Base-by-base conservation (phyloP, 176 grass and related monocot species). In the Thinopyrum elongatum region DNA sequence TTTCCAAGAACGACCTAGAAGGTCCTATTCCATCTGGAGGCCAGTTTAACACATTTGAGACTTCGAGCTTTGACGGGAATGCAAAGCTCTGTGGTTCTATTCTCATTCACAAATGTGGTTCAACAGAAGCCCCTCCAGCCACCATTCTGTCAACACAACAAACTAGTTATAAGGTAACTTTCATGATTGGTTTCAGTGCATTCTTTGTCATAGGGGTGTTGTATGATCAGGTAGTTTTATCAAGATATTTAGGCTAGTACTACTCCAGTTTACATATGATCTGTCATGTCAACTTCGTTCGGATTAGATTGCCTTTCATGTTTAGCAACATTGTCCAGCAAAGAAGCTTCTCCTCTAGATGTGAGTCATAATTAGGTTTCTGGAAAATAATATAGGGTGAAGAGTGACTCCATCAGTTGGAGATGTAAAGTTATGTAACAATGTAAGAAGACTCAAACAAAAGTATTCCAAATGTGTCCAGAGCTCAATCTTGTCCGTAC, bases 11-110 rank as follows among this genome's bases (percentile, higher is more conserved):
- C 6, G 49, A 87, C 38, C 65, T 87, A 8, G n/a, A 87, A 66
- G 46, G 76, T 21, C 64, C 55, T 11, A 22, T 87, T 44, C 65
- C 85, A 71, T 28, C 4, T 21, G 34, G 47, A 74, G 64, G 46
- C 2, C 85, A 81, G 38, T 63, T 90, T 21, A n/a, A 57, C 5
- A 90, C 88, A 8, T 90, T 82, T 46, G 15, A 51, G 2, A 25
- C 11, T 42, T 81, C 83, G 16, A 90, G 88, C 61, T 90, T 86
- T 2, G 10, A 19, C 7, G 77, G 88, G 16, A 90, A 90, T 31
- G 42, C 83, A 15, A 81, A 58, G 33, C 15, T 90, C 3, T 86
- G 88, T 22, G 68, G 68, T 9, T 25, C 55, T 33, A 39, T 33
- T 22, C 10, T 82, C n/a, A 76, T 11, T 58, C 60, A 11, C 23